These are phyloP conservation scores for Panicum virgatum DNA, from an alignment of 202 grass and related monocot species.

Conservation along the genomic window DNA sequence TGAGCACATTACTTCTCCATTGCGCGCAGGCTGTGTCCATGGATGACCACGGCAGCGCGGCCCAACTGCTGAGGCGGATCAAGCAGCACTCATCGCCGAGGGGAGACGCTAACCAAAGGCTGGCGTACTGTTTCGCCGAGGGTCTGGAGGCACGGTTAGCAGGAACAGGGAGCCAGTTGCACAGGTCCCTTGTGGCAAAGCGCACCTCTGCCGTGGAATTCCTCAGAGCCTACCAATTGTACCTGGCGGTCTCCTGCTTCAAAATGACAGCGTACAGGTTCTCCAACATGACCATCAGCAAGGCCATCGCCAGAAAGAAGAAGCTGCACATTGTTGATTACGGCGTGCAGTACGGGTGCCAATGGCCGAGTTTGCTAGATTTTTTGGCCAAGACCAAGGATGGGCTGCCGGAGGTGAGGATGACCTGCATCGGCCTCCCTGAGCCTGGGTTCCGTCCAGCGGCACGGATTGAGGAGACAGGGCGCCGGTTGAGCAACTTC, in stretches of 20 bases:
- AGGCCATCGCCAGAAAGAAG: not conserved
- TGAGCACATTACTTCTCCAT: slow-evolving; percentile 49
- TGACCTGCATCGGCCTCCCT: slow-evolving; percentile 60
- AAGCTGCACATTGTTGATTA: not conserved
- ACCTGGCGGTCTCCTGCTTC: slow-evolving; percentile 52
- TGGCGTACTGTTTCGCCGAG: slow-evolving; percentile 69
- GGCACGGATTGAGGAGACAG: slow-evolving; percentile 51
- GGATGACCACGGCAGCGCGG: slow-evolving; percentile 44
- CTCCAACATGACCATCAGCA: slow-evolving; percentile 51
- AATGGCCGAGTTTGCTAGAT: slow-evolving; percentile 56
- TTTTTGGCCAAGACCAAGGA: slow-evolving; percentile 29
- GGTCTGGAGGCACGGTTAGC: slow-evolving; percentile 63
- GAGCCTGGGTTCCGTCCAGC: slow-evolving; percentile 49
- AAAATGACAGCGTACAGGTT: slow-evolving; percentile 43
- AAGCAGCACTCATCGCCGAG: no score
- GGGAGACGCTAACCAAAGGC: slow-evolving; percentile 55
- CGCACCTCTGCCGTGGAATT: slow-evolving; percentile 23
- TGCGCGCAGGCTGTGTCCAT: slow-evolving; percentile 52
- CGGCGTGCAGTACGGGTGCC: slow-evolving; percentile 34
- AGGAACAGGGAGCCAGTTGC: slow-evolving; percentile 56
- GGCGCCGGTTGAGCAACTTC: slow-evolving; percentile 40
- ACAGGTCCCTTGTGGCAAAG: slow-evolving; percentile 44
- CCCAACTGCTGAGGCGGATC: slow-evolving; percentile 63
- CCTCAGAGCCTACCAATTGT: slow-evolving; percentile 56
- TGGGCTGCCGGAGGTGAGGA: slow-evolving; percentile 48